Evolutionary conservation across 2,329 filamentous ascomycete species (phyloP).

Genomic region (Ophiostoma triangulosporum): DNA sequence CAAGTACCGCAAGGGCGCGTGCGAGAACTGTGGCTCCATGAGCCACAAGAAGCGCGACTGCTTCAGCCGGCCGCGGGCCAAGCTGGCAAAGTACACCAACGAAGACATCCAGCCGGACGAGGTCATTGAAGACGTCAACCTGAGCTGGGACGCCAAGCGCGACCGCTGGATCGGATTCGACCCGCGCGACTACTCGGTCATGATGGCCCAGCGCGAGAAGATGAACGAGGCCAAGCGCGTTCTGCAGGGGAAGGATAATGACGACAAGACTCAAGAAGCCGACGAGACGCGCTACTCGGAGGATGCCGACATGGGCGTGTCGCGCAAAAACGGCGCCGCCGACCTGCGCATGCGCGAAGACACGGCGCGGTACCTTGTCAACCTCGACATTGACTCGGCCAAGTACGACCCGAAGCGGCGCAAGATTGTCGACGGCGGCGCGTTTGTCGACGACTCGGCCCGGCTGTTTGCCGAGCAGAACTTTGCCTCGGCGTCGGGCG

Average conservation of each 20-base stretch:
- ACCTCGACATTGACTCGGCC: conserved; percentile 88
- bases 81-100: conserved; percentile 84
- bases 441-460: conserved; percentile 65
- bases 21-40: conserved; percentile 97
- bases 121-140: conserved; percentile 65
- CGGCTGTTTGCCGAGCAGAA: conserved; percentile 84
- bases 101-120: conserved; percentile 91
- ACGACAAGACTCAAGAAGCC: neutral
- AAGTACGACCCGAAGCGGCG: conserved; percentile 97
- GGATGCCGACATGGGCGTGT: conserved; percentile 90
- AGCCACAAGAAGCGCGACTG: conserved; percentile 94
- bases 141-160: conserved; percentile 94
- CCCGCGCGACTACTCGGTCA: conserved; percentile 65
- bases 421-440: conserved; percentile 75
- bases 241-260: conserved; percentile 34
- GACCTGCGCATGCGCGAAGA: conserved; percentile 90
- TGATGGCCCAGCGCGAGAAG: conserved; percentile 83
- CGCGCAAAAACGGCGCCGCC: conserved; percentile 79
- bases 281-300: conserved; percentile 52
- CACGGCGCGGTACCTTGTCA: conserved; percentile 90
- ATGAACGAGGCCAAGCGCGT: conserved; percentile 60
- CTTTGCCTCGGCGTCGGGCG: conserved; percentile 76
- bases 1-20: conserved; percentile 94
- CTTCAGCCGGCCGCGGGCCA: conserved; percentile 72
- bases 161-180: conserved; percentile 99